phyloP scores from a whole-genome alignment of 2,329 filamentous ascomycete genomes.

The Sporothrix inflata region DNA sequence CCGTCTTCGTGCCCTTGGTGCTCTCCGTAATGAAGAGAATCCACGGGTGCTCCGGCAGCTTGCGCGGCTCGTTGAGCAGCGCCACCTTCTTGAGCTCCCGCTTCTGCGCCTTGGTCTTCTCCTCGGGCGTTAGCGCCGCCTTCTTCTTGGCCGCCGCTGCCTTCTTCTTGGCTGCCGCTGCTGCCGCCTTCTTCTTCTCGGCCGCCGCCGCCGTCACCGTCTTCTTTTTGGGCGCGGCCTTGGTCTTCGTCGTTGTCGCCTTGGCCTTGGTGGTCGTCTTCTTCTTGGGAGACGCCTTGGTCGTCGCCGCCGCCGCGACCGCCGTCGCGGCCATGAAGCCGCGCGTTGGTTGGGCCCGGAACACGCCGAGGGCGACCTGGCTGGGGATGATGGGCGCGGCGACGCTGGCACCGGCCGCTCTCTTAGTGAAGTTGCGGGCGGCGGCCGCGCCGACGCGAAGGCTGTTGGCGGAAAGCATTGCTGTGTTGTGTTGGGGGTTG shows the following conservation, averaged over 20 bases:
- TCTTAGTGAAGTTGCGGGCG: not conserved
- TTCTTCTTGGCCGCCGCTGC: conserved; percentile 34
- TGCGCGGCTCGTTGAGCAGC: conserved; percentile 47
- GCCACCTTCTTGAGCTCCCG: conserved; percentile 47
- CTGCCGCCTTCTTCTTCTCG: not conserved
- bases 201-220: not conserved
- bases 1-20: conserved; percentile 36
- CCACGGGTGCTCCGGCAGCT: conserved; percentile 44
- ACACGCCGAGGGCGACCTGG: not conserved
- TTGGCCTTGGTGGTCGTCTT: not conserved
- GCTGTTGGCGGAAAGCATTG: conserved; percentile 13
- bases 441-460: conserved; percentile 18
- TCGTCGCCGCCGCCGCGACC: not conserved
- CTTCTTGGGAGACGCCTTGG: not conserved
- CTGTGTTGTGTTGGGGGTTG: not conserved
- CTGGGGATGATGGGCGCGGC: not conserved
- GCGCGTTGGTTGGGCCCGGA: not conserved
- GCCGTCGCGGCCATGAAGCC: not conserved
- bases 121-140: conserved; percentile 44
- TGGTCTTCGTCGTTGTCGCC: not conserved
- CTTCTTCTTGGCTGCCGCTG: not conserved
- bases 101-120: conserved; percentile 43
- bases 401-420: not conserved
- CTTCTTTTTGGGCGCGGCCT: not conserved
- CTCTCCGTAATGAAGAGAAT: conserved; percentile 43